A percentile compares a stretch with the other conserved stretches of the same genome.
phyloP scores from a whole-genome alignment of 345 rosid species.

The Excoecaria agallocha region DNA sequence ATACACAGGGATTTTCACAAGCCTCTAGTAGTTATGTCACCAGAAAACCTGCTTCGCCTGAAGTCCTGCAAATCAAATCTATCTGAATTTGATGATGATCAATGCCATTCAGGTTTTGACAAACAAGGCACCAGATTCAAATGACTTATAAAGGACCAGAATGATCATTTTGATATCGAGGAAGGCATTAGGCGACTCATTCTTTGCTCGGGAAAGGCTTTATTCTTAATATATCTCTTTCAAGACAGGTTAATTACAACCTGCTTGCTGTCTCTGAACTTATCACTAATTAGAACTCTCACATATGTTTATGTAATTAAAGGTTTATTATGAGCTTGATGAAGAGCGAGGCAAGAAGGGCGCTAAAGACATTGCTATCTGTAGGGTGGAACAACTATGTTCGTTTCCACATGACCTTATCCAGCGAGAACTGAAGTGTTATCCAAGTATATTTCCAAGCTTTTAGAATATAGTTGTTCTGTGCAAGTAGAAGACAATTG shows the following conservation, averaged over 20 bases:
- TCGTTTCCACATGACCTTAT: constrained; percentile 79
- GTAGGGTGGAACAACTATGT: constrained; percentile 79
- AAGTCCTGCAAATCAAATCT: constrained; percentile 92
- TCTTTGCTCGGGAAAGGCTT: constrained; percentile 90
- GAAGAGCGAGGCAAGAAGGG: constrained; percentile 53
- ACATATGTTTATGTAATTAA: background rate
- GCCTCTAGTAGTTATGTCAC: constrained; percentile 83
- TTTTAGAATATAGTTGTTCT: no score
- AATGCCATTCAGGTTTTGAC: constrained; percentile 95
- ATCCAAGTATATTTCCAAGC: constrained; percentile 51
- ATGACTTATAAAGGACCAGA: constrained; percentile 86
- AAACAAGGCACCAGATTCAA: constrained; percentile 95
- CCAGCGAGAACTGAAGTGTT: constrained; percentile 74
- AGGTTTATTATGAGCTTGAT: constrained; percentile 59
- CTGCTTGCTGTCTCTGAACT: no score
- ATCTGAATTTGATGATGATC: constrained; percentile 88
- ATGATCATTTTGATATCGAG: constrained; percentile 74
- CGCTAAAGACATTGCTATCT: constrained; percentile 64
- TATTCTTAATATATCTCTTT: background rate
- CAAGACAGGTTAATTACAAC: no score
- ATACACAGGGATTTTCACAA: constrained; percentile 88
- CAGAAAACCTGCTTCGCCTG: constrained; percentile 88
- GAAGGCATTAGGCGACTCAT: constrained; percentile 78
- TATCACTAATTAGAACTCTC: no score
- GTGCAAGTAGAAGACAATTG: no score